Evolutionary conservation across 2,329 filamentous ascomycete species (phyloP).

Genomic region (Colletotrichum kahawae): DNA sequence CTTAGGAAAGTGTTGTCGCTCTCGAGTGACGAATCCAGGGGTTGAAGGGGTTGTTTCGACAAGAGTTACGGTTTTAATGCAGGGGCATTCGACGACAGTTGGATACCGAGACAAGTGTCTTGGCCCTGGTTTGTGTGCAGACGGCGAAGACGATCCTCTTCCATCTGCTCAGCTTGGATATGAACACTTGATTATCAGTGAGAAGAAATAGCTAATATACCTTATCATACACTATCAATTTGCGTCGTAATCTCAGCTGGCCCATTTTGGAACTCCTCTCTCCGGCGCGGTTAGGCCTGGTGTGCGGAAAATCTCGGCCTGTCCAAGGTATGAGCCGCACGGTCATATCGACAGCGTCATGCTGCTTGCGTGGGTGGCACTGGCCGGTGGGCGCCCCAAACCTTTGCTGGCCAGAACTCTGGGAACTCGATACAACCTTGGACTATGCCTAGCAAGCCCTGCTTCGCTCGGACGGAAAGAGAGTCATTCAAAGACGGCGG

Average conservation of each 20-base stretch:
- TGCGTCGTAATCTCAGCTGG: background rate
- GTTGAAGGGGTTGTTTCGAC: background rate
- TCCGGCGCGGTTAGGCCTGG: background rate
- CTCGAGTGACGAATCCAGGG: background rate
- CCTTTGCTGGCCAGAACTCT: background rate
- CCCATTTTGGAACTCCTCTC: accelerated
- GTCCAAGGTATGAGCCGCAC: background rate
- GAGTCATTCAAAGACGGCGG: background rate
- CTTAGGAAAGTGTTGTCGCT: background rate
- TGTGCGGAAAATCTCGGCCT: background rate
- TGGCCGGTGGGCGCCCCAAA: background rate
- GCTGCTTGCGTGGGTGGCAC: constrained; percentile 26
- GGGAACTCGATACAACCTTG: background rate
- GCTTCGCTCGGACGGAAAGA: background rate
- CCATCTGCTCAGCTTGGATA: background rate
- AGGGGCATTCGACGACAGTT: background rate
- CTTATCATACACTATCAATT: background rate
- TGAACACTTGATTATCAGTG: background rate
- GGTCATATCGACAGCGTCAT: constrained; percentile 30
- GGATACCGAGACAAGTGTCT: background rate
- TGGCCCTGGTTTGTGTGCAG: background rate
- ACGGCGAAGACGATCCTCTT: background rate
- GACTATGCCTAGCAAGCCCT: background rate
- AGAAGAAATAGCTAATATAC: background rate
- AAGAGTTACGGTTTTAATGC: background rate